Base-by-base conservation (phyloP, 768 basidiomycete species). In the Filobasidium floriforme region DNA sequence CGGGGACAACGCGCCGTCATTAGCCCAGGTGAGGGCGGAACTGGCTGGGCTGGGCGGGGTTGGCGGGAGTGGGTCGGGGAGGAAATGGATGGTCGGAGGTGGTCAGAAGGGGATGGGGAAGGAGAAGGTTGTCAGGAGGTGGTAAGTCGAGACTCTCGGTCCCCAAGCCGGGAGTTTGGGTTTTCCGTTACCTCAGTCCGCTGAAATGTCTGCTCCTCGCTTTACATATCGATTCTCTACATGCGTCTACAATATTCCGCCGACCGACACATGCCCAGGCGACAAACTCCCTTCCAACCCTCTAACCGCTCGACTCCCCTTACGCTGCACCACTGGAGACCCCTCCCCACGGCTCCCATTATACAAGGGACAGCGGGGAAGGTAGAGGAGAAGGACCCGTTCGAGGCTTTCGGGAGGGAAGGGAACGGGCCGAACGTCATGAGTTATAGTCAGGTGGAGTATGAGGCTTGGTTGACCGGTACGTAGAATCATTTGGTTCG, bases 1-100 rank as follows among this genome's bases (percentile, higher is more conserved):
- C 70, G 94, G 94, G n/a, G 87, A 90, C 67, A 89, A 90, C 59
- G 88, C 89, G 12, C 92, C 94, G 0, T 86, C 88, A 1, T 83
- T 98, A 59, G 88, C 87, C 0, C 65, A 73, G 43, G 72, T 73
- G 18, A 73, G 73, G 51, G 67, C 69, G 12, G 66, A 68, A 7
- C 26, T 68, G 15, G 67, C 68, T 5, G 69, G n/a, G 62, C 69
- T 37, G 32, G 32, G 32, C 32, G 32, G 32, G 29, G 72, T 70
- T 41, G 59, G 28, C 10, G 32, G 44, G 19, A 40, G 22, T n/a
- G 40, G 28, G 54, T 41, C 19, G 11, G 52, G 69, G 29, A 52
- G 61, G 7, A 49, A 46, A 46, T 11, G 46, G 44, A 29, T n/a
- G 29, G 24, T 24, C 26, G 15, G 61, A 28, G 41, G 86, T 68